These are phyloP conservation scores for Talaromyces sp. DNA, from an alignment of 2,329 filamentous ascomycete species.

Conservation along the genomic window DNA sequence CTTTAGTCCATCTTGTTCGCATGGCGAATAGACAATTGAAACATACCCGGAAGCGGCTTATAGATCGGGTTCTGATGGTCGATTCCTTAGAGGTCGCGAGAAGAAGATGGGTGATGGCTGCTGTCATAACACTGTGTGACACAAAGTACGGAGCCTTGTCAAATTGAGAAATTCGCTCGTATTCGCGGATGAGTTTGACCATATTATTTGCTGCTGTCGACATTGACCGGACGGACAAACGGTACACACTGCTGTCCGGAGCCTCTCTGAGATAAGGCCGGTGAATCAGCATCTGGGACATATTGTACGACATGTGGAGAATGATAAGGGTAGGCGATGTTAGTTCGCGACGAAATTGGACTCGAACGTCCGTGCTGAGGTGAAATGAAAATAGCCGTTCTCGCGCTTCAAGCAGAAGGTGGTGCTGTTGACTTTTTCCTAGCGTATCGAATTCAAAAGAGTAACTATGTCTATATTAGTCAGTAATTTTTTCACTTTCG, in stretches of 20 bases:
- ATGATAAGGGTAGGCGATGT: background rate
- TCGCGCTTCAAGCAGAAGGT: background rate
- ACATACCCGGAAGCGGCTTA: conserved; percentile 1
- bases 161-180: background rate
- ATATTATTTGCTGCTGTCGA: background rate
- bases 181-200: background rate
- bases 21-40: background rate
- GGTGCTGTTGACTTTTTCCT: background rate
- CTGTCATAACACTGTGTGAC: conserved; percentile 2
- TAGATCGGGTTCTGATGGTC: background rate
- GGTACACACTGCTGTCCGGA: background rate
- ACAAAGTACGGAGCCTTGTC: conserved; percentile 2
- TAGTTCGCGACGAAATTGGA: background rate
- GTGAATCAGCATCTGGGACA: conserved; percentile 7
- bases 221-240: background rate
- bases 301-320: conserved; percentile 6
- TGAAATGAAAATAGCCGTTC: background rate
- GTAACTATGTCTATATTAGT: background rate
- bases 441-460: background rate
- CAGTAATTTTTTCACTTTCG: background rate
- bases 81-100: background rate
- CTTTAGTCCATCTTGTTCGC: background rate
- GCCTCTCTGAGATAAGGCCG: background rate
- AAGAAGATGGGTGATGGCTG: conserved; percentile 1
- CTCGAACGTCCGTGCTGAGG: background rate